Percentiles rank a stretch among this genome's conserved stretches.
phyloP scores from a whole-genome alignment of 116 monocot genomes.

The Posidonia oceanica region DNA sequence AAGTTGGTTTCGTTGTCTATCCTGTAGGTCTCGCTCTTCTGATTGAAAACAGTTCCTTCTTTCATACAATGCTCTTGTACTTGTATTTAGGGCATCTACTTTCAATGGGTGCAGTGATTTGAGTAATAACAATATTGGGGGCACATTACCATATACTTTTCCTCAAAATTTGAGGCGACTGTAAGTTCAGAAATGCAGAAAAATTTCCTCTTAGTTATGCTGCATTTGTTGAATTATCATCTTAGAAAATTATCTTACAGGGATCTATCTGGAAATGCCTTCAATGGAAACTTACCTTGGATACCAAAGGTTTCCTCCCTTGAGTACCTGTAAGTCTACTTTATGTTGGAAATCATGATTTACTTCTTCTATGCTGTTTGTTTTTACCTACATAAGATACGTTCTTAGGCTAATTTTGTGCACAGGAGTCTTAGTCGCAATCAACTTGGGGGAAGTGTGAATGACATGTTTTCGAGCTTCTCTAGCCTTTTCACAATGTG shows the following conservation, averaged over 20 bases:
- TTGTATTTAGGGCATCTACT: not conserved
- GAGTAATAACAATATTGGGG: constrained; percentile 84
- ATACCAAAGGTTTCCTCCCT: constrained; percentile 55
- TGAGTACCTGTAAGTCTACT: constrained; percentile 48
- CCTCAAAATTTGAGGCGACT: constrained; percentile 59
- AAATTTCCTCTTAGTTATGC: not conserved
- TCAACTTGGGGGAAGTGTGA: constrained; percentile 46
- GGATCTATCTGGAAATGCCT: constrained; percentile 57
- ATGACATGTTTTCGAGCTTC: constrained; percentile 41
- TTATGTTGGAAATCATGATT: too few relatives aligned
- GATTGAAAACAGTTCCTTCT: not conserved
- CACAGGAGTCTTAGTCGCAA: constrained; percentile 67
- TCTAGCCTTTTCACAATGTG: constrained; percentile 49
- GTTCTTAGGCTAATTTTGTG: not conserved
- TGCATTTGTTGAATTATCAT: not conserved
- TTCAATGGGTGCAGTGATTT: constrained; percentile 48
- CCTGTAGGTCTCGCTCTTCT: constrained; percentile 38
- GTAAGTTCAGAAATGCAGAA: constrained; percentile 33
- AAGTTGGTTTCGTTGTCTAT: constrained; percentile 43
- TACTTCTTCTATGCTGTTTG: not conserved
- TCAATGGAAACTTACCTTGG: constrained; percentile 48
- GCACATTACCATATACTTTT: constrained; percentile 58
- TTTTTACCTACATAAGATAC: not conserved
- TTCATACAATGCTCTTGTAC: not conserved
- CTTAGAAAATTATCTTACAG: constrained; percentile 14